Base-by-base conservation (phyloP, 208 protist genomes). In the Kentomonas sorsogonicus region DNA sequence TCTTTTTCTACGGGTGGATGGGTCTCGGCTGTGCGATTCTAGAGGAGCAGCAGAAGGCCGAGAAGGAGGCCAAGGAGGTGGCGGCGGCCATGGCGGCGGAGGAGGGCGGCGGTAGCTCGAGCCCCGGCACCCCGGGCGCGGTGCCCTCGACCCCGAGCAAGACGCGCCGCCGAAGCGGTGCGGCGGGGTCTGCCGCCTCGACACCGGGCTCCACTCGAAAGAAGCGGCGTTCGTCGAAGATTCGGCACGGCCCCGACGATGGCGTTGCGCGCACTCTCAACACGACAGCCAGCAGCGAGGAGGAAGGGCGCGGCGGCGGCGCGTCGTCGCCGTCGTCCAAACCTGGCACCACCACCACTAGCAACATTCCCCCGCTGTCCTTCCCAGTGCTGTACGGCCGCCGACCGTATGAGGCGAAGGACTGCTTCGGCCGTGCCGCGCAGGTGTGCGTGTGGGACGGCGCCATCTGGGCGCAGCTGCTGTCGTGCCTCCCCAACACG, bases 341-440 rank as follows among this genome's bases (percentile, higher is more conserved):
- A 50, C 4, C 43, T 26, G 7, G 3, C 4, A 10, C 36, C 15
- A 36, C 30, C 13, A n/a, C 18, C 26, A 9, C 20, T 36, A 13
- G 44, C 18, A 15, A 31, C 34, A 56, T 50, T 27, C 44, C 46
- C 5, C 43, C 44, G 18, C 43, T 70, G 15, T 51, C 55, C 13
- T 52, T 60, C 64, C 50, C 62, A 25, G 55, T 70, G 27, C 57
- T 70, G 26, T 70, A 64, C 45, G 64, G 64, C 39, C 56, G 53
- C 40, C 54, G 64, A 11, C 64, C 64, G 2, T 70, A 54, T 30
- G 56, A 70, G 46, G 53, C 57, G 27, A 70, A 56, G 50, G 53
- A 70, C 34, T 70, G 64, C 57, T 70, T 70, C 38, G 55, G 40
- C 15, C 56, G 65, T 34, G 55, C 64, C 5, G 51, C 34, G 9